Conservation (phyloP, 192 early-diverging fungal species). For the Chytriomyces hyalinus region DNA sequence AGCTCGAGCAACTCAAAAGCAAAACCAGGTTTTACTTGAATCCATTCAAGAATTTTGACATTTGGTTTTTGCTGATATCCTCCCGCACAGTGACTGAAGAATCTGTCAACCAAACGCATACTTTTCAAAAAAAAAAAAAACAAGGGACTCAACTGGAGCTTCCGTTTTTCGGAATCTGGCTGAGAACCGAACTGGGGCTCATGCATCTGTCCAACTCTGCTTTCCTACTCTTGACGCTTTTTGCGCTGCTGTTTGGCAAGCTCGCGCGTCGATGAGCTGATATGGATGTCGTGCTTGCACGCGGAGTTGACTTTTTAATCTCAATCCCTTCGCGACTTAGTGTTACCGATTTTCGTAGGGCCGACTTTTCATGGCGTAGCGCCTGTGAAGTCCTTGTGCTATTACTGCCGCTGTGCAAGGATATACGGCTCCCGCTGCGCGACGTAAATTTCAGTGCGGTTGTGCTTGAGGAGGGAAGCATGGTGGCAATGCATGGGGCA, state of each 20-base stretch:
- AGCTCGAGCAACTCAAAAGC: neutral
- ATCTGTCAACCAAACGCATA: neutral
- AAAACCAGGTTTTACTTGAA: conserved; percentile 18
- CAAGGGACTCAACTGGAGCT: neutral
- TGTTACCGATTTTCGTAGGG: no score
- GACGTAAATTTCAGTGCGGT: no score
- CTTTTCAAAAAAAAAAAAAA: neutral
- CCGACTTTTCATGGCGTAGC: no score
- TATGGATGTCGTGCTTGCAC: neutral
- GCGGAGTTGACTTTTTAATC: no score
- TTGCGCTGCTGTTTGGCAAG: neutral
- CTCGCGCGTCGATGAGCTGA: neutral
- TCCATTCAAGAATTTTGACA: conserved; percentile 43
- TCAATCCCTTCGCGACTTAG: no score
- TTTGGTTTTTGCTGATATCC: conserved; percentile 25
- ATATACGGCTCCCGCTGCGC: no score
- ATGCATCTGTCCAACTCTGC: neutral
- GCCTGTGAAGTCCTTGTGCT: no score
- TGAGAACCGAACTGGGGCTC: conserved; percentile 22
- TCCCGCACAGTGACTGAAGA: conserved; percentile 18
- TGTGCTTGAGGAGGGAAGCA: no score
- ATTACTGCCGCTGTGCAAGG: no score
- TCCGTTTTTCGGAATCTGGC: conserved; percentile 12
- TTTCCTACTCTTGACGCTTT: no score
- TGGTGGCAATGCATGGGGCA: no score